These are phyloP conservation scores for Primulina eburnea DNA, from an alignment of 257 asterid genomes.

Conservation along the genomic window DNA sequence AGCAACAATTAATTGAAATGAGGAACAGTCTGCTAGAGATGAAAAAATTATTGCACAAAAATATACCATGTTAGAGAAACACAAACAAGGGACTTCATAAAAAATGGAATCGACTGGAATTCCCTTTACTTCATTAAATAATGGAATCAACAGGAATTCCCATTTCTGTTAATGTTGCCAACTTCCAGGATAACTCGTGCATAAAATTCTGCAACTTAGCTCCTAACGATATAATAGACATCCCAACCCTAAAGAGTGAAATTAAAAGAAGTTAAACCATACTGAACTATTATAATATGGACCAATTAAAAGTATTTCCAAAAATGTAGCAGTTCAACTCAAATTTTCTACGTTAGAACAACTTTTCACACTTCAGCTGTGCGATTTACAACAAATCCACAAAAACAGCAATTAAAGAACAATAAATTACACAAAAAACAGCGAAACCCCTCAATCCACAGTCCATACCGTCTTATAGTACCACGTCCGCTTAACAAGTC, in stretches of 20 bases:
- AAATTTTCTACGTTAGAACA: background rate
- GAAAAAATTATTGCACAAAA: background rate
- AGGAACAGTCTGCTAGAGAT: background rate
- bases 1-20: background rate
- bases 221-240: background rate
- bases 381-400: background rate
- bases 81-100: background rate
- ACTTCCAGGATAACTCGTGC: background rate
- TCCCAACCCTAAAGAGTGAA: background rate
- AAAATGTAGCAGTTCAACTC: background rate
- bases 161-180: background rate
- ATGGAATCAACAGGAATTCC: background rate
- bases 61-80: slow-evolving; percentile 9
- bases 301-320: background rate
- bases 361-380: background rate
- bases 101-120: background rate
- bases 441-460: background rate
- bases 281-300: slow-evolving; percentile 3
- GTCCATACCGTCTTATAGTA: slow-evolving; percentile 49
- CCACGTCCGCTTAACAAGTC: slow-evolving; percentile 58
- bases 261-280: slow-evolving; percentile 5
- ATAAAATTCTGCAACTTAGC: background rate
- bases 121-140: background rate
- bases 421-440: slow-evolving; percentile 12
- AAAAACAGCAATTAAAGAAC: slow-evolving; percentile 5